A percentile compares a stretch with the other conserved stretches of the same genome.
Evolutionary conservation across 2,329 filamentous ascomycete genomes (phyloP).

Genomic region (Hypoxylon sp.): DNA sequence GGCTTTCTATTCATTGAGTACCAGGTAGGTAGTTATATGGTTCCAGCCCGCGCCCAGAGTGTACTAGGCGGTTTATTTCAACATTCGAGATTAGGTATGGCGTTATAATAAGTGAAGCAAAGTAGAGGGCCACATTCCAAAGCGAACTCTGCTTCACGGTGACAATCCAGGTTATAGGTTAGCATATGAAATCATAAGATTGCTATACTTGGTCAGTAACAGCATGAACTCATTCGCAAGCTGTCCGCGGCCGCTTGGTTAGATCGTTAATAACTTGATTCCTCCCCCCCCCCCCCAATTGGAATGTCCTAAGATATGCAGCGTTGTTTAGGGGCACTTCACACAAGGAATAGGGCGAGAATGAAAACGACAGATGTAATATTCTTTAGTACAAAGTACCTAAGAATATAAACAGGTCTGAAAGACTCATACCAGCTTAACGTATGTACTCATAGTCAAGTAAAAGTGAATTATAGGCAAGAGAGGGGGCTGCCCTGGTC

Average conservation of each 20-base stretch:
- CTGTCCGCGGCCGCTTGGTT: background rate
- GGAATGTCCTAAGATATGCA: background rate
- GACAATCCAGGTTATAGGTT: background rate
- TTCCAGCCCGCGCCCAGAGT: background rate
- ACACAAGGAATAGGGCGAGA: background rate
- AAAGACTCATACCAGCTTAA: too few species aligned
- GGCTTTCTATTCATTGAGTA: too few species aligned
- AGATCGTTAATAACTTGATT: background rate
- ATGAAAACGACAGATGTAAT: background rate
- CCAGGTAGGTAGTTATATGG: too few species aligned
- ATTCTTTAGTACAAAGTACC: background rate
- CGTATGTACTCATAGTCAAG: too few species aligned
- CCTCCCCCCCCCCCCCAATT: background rate
- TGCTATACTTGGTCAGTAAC: background rate
- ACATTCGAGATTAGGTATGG: background rate
- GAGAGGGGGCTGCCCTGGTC: too few species aligned
- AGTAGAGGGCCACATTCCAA: background rate
- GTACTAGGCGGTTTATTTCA: background rate
- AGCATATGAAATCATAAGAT: background rate
- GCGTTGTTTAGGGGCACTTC: background rate
- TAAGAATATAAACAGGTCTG: background rate
- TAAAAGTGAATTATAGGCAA: too few species aligned
- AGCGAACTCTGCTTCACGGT: background rate
- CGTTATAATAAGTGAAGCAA: background rate
- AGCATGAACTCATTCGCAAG: background rate